Evolutionary conservation across 2,329 filamentous ascomycete species (phyloP), one percentile per base, ranked within the genome.

Genomic region (Talaromyces pinophilus): DNA sequence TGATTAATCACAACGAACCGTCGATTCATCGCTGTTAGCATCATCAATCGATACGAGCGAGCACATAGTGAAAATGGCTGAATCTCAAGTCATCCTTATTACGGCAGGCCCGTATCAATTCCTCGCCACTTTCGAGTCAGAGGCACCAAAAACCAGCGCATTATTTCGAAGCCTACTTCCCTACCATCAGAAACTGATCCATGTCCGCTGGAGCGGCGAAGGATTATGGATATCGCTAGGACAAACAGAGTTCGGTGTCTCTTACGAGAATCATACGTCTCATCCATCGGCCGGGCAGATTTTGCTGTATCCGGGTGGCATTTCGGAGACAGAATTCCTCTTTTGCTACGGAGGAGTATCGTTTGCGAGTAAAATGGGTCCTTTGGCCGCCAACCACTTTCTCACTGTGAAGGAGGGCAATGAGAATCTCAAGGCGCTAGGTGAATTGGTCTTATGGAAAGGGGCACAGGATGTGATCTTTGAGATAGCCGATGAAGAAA

Each of bases 161-260:
- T 54, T 70, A 19, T 72, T 73, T 60, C 69, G 65, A 25, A 55
- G 40, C 1, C 67, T 73, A 7, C 69, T 73, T 17, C 72, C 72
- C 22, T 73, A 73, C 35, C 59, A 22, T 10, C 71, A 73, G 54
- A 72, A 72, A 38, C 35, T 72, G 8, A 73, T 73, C 50, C 72
- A 73, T 62, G 71, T 71, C 5, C 72, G 72, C 60, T 73, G 72
- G 72, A 70, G 68, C 30, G 72, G 72, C 8, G 71, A 73, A 65
- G 71, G 64, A 1, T 54, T 72, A 62, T 73, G 72, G 72, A 72
- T 72, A 54, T 70, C 72, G 5, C 61, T 73, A 8, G 72, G 72
- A 11, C 70, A 72, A 28, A 70, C 64, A 1, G 52, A 72, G 15
- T 72, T 72, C 33, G 67, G 64, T 5, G 52, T 72, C 8, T 62